Evolutionary conservation across 768 basidiomycete genomes (phyloP).

Genomic region (Panus rudis): DNA sequence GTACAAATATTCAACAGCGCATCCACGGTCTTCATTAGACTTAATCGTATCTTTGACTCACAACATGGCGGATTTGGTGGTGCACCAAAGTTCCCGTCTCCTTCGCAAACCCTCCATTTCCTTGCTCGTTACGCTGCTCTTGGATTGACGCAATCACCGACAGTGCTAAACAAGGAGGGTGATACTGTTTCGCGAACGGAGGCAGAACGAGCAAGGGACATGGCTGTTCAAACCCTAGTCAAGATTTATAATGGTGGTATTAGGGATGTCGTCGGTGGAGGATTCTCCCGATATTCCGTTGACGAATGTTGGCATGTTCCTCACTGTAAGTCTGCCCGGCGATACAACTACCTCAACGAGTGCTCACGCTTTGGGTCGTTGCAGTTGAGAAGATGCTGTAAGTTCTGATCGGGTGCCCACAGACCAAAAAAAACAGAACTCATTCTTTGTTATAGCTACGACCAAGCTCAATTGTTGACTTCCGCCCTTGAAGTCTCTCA

Average conservation of each 20-base stretch:
- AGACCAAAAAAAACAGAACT: background rate
- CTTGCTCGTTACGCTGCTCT: conserved; percentile 17
- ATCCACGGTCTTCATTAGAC: conserved; percentile 9
- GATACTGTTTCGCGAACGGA: conserved; percentile 2
- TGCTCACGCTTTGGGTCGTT: background rate
- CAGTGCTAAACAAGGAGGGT: background rate
- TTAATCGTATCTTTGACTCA: conserved; percentile 21
- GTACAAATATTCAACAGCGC: conserved; percentile 7
- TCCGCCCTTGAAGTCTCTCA: conserved; percentile 16
- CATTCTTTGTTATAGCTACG: conserved; percentile 20
- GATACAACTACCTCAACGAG: background rate
- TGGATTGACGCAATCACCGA: too few species aligned
- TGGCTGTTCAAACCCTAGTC: conserved; percentile 17
- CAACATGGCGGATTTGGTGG: conserved; percentile 30
- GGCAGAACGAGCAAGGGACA: conserved; percentile 13
- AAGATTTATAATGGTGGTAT: conserved; percentile 28
- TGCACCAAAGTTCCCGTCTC: conserved; percentile 33
- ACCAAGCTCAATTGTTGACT: conserved; percentile 30
- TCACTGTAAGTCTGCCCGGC: conserved; percentile 24
- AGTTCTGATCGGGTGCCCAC: background rate
- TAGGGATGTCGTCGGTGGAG: conserved; percentile 33
- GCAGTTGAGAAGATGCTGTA: conserved; percentile 31
- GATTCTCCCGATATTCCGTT: conserved; percentile 33
- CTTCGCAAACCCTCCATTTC: conserved; percentile 17
- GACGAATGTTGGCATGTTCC: conserved; percentile 35